phyloP scores from a whole-genome alignment of 2,329 filamentous ascomycete species.

The Fusarium denticulatum region DNA sequence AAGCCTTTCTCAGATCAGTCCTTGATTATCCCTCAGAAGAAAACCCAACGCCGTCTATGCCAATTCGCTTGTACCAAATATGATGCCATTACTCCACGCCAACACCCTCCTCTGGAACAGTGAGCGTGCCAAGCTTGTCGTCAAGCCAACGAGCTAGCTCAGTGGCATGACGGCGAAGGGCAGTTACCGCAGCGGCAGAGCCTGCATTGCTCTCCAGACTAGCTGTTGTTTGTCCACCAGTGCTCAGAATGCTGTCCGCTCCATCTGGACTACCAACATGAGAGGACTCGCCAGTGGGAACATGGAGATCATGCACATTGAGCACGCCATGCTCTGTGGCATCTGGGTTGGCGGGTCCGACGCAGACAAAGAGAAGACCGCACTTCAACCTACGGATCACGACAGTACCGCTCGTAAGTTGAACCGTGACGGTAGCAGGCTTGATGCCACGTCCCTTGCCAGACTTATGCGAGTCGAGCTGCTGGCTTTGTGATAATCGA shows the following conservation, averaged over 20 bases:
- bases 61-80: constrained; percentile 17
- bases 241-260: constrained; percentile 58
- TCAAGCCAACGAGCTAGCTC: constrained; percentile 70
- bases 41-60: constrained; percentile 40
- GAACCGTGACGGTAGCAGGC: constrained; percentile 63
- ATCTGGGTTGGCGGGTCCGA: constrained; percentile 58
- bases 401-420: constrained; percentile 67
- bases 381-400: constrained; percentile 67
- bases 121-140: constrained; percentile 64
- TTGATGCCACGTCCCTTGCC: constrained; percentile 42
- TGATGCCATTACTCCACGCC: constrained; percentile 45
- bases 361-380: constrained; percentile 70
- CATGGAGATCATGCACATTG: constrained; percentile 31
- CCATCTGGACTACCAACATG: constrained; percentile 54
- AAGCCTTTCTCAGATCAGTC: constrained; percentile 7
- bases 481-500: constrained; percentile 39
- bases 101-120: constrained; percentile 63
- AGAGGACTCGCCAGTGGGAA: constrained; percentile 47
- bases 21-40: constrained; percentile 20
- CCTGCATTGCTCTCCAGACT: constrained; percentile 53
- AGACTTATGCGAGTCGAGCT: constrained; percentile 33
- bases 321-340: constrained; percentile 30
- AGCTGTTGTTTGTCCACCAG: constrained; percentile 56
- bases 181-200: constrained; percentile 58
- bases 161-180: constrained; percentile 65